These are phyloP conservation scores for Starmera quercuum DNA, from an alignment of 805 yeast species.

Conservation along the genomic window DNA sequence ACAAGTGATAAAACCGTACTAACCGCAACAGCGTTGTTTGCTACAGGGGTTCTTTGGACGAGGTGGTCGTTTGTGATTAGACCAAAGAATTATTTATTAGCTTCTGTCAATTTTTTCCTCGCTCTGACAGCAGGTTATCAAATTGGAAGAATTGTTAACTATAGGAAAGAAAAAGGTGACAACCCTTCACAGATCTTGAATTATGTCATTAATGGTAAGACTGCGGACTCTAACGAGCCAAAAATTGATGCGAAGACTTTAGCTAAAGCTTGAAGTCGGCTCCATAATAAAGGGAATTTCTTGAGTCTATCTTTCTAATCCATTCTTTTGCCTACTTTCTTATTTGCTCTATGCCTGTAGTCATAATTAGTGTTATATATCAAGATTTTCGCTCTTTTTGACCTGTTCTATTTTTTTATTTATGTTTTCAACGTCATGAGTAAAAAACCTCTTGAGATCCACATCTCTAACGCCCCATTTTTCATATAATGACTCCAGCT, in stretches of 20 bases:
- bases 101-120: slow-evolving; percentile 89
- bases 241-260: not conserved
- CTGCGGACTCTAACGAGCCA: not conserved
- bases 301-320: too few species aligned
- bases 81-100: slow-evolving; percentile 82
- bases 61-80: slow-evolving; percentile 93
- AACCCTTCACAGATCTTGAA: slow-evolving; percentile 43
- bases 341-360: too few species aligned
- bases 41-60: slow-evolving; percentile 95
- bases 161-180: slow-evolving; percentile 63
- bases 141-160: slow-evolving; percentile 59
- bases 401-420: slow-evolving; percentile 10
- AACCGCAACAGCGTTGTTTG: slow-evolving; percentile 55
- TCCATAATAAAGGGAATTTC: too few species aligned
- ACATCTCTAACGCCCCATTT: slow-evolving; percentile 15
- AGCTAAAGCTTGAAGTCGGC: not conserved
- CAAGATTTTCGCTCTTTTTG: slow-evolving; percentile 1
- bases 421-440: slow-evolving; percentile 12
- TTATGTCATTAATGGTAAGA: slow-evolving; percentile 48
- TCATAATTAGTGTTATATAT: too few species aligned
- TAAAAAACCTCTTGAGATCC: slow-evolving; percentile 15
- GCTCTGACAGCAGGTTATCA: slow-evolving; percentile 88
- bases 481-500: slow-evolving; percentile 9
- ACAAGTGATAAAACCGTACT: not conserved
- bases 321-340: too few species aligned